Conservation (phyloP, 2,329 filamentous ascomycete genomes). For the Fusarium gaditjirri region DNA sequence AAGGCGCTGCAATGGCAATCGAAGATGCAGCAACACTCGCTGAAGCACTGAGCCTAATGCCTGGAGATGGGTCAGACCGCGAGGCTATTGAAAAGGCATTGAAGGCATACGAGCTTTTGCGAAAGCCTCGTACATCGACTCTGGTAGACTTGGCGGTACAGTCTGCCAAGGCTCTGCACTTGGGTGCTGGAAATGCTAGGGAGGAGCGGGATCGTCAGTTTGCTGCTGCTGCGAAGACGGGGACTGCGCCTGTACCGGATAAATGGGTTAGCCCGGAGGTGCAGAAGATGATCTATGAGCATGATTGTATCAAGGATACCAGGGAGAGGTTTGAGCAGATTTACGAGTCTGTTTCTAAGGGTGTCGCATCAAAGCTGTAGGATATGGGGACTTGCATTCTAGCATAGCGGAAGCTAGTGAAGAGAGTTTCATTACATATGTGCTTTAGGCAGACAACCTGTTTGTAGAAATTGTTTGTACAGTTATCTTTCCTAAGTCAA, state of each 20-base stretch:
- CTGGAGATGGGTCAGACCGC: neutral
- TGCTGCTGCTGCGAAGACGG: neutral
- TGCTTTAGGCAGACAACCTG: fast-evolving
- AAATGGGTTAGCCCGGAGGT: conserved; percentile 29
- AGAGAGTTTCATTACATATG: neutral
- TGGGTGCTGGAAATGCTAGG: conserved; percentile 1
- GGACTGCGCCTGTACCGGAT: conserved; percentile 3
- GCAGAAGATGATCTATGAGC: conserved; percentile 26
- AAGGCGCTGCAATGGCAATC: conserved; percentile 21
- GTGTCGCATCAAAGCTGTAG: neutral
- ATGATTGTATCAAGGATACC: conserved; percentile 8
- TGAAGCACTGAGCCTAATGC: neutral
- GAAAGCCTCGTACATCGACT: conserved; percentile 5
- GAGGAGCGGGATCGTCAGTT: conserved; percentile 14
- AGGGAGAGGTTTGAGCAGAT: neutral
- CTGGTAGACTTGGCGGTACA: conserved; percentile 7
- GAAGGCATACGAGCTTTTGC: neutral
- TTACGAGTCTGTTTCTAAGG: neutral
- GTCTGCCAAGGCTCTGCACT: conserved; percentile 2
- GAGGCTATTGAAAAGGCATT: neutral
- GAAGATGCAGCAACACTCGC: conserved; percentile 5
- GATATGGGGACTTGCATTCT: neutral
- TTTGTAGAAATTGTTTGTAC: fast-evolving
- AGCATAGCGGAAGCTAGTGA: neutral
- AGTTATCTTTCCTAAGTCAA: neutral